Base-by-base conservation (phyloP, 257 asterid genomes). In the Leptodermis oblonga region DNA sequence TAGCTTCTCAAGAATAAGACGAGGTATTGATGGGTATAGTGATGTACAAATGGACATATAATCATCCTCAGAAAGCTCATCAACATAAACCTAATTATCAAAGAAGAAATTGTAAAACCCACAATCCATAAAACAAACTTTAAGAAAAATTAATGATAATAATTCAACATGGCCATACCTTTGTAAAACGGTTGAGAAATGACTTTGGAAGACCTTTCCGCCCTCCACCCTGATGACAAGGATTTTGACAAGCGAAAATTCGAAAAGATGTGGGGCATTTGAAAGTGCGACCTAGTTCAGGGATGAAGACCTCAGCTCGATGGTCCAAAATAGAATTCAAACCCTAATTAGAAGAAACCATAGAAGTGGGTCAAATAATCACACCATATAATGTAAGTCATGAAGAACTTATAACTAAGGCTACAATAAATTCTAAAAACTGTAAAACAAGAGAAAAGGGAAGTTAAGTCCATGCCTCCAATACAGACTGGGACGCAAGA, bases 401-500 rank as follows among this genome's bases (percentile, higher is more conserved):
- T 13, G 10, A 18, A 31, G 6, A 4, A 23, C 60, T 25, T 20
- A 45, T 46, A 49, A 30, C 26, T 41, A 43, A 26, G 34, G 15
- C 14, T 12, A 74, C 48, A 49, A 72, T 1, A 10, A 64, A 33
- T n/a, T 59, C 36, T 33, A 64, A n/a, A 70, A 52, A 59, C 5
- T 15, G 45, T 22, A 34, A 53, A 48, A 56, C 28, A 69, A 66
- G 58, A 56, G 39, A 52, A 41, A 65, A 67, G 37, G 45, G 70
- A 74, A 45, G 37, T 46, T 69, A 66, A 76, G 71, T 41, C 37
- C 63, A 61, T 72, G 86, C 99, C 99, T 93, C 99, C 81, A 93
- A 84, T 62, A 93, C 99, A 63, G 99, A 87, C 63, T 93, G 99
- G n/a, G 99, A 94, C 15, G 99, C 99, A 75, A 93, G 97, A 82